Evolutionary conservation across 2,329 filamentous ascomycete species (phyloP).

Genomic region (Neurospora crassa): DNA sequence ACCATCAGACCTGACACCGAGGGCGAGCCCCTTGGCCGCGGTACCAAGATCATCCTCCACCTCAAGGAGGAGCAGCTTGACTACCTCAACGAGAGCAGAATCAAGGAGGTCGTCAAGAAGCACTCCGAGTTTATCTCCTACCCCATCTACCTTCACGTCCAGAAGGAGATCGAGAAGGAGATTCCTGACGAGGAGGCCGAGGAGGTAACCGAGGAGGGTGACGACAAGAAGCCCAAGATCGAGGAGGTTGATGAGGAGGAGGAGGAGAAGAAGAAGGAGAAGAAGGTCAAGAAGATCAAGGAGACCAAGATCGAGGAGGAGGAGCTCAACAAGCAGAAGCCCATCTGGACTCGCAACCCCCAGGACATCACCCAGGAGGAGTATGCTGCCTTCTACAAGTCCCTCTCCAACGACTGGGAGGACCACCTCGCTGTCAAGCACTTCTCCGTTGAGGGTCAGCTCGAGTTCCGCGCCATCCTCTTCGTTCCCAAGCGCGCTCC

Average conservation of each 20-base stretch:
- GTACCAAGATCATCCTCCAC: conserved; percentile 96
- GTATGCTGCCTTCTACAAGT: conserved; percentile 99
- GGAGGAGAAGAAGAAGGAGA: conserved; percentile 70
- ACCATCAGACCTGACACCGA: conserved; percentile 84
- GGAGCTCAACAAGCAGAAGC: conserved; percentile 99
- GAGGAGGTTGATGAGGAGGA: conserved; percentile 86
- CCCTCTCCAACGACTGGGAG: conserved; percentile 99
- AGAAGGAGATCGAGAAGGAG: conserved; percentile 99
- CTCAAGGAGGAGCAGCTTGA: conserved; percentile 98
- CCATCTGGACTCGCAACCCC: conserved; percentile 99
- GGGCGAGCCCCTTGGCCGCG: conserved; percentile 82
- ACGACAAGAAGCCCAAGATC: conserved; percentile 92
- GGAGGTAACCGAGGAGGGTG: conserved; percentile 56
- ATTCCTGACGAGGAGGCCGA: conserved; percentile 93
- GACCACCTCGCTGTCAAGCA: conserved; percentile 99
- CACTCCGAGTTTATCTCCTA: conserved; percentile 99
- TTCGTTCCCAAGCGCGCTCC: conserved; percentile 99
- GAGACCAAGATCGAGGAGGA: conserved; percentile 98
- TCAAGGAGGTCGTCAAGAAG: conserved; percentile 99
- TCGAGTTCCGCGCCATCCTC: conserved; percentile 99
- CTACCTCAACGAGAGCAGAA: conserved; percentile 96
- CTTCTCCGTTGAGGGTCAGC: conserved; percentile 99
- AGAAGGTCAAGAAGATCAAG: conserved; percentile 99
- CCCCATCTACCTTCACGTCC: conserved; percentile 99
- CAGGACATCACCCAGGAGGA: conserved; percentile 92